These are phyloP conservation scores for Xerocomus potaroensis DNA, from an alignment of 768 basidiomycete genomes.

Conservation along the genomic window DNA sequence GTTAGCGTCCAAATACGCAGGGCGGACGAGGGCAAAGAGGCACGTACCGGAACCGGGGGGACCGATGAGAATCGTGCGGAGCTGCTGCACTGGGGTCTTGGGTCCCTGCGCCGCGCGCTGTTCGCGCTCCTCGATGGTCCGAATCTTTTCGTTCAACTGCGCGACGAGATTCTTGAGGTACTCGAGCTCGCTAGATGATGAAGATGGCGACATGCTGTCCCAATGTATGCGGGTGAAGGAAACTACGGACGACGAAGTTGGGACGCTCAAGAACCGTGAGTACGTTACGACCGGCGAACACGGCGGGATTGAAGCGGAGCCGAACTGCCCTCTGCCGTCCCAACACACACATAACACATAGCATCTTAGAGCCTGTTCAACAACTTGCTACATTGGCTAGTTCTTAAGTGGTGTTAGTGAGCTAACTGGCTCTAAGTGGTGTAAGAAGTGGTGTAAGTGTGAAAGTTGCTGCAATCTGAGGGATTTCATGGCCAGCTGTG, in stretches of 20 bases:
- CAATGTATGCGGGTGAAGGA: background rate
- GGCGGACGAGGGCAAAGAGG: too few species aligned
- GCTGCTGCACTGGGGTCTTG: constrained; percentile 70
- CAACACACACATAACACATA: too few species aligned
- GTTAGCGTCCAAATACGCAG: too few species aligned
- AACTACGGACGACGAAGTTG: too few species aligned
- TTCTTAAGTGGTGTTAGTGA: too few species aligned
- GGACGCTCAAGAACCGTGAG: constrained; percentile 6
- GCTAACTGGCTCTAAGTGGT: too few species aligned
- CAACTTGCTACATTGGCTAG: too few species aligned
- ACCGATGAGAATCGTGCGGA: constrained; percentile 89
- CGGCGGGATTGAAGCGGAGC: constrained; percentile 23
- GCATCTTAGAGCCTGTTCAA: too few species aligned
- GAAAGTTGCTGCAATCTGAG: too few species aligned
- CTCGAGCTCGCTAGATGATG: constrained; percentile 77
- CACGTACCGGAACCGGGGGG: constrained; percentile 92
- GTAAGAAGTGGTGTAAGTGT: too few species aligned
- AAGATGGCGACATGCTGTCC: constrained; percentile 33
- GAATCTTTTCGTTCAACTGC: constrained; percentile 90
- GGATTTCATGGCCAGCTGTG: too few species aligned
- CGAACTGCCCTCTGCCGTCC: too few species aligned
- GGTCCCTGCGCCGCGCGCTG: constrained; percentile 41
- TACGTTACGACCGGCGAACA: constrained; percentile 6
- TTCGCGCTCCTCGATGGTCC: constrained; percentile 64
- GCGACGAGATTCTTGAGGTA: constrained; percentile 91